Evolutionary conservation across 2,329 filamentous ascomycete genomes (phyloP).

Genomic region (Aspergillus bombycis): DNA sequence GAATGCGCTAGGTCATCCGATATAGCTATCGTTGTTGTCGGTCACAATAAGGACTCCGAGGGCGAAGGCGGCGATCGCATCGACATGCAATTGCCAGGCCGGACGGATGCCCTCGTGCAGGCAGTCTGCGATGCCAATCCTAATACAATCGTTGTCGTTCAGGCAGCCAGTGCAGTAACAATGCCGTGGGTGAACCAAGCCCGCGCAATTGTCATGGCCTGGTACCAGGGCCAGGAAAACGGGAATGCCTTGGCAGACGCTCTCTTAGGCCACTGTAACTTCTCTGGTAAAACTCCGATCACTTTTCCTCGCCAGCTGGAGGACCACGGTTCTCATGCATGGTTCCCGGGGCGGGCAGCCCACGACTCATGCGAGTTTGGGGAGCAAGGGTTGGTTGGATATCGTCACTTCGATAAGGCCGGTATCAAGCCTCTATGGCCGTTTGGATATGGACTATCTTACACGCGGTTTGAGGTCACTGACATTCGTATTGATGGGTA

Average conservation of each 20-base stretch:
- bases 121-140: conserved; percentile 15
- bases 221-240: conserved; percentile 72
- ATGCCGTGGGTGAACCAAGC: conserved; percentile 68
- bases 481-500: background rate
- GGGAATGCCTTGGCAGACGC: conserved; percentile 71
- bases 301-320: conserved; percentile 66
- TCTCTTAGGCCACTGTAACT: conserved; percentile 65
- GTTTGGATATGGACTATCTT: conserved; percentile 75
- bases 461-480: conserved; percentile 63
- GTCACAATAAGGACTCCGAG: conserved; percentile 17
- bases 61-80: conserved; percentile 17
- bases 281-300: conserved; percentile 67
- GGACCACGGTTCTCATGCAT: conserved; percentile 71
- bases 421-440: conserved; percentile 66
- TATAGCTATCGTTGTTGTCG: conserved; percentile 14
- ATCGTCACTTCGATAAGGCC: conserved; percentile 70
- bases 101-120: conserved; percentile 9
- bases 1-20: conserved; percentile 10
- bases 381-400: conserved; percentile 74
- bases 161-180: conserved; percentile 11
- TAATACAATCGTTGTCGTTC: conserved; percentile 17
- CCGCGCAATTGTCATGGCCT: conserved; percentile 69
- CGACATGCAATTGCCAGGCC: conserved; percentile 16
- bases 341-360: conserved; percentile 66
- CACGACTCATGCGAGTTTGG: conserved; percentile 70